Conservation (phyloP, 164 flowering plant species). For the Sedum album region DNA sequence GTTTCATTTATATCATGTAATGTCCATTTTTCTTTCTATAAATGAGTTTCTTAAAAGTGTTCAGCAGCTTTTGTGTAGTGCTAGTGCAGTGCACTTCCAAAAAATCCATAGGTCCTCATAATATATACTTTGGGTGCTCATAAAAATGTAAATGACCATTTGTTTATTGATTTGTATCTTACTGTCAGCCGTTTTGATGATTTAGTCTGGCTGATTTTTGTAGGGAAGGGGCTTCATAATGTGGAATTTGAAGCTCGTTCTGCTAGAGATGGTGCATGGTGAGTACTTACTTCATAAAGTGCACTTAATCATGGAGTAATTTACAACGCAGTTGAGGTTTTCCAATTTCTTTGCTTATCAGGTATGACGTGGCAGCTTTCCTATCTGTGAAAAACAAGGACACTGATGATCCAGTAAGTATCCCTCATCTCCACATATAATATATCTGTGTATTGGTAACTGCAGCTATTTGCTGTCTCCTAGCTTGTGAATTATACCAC, state of each 20-base stretch:
- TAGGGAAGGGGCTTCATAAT: neutral
- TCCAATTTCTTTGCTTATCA: neutral
- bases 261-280: slow-evolving; percentile 6
- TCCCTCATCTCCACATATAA: neutral
- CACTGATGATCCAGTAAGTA: slow-evolving; percentile 5
- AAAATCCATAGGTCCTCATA: neutral
- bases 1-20: neutral
- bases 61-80: neutral
- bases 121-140: neutral
- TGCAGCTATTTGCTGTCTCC: too few relatives aligned
- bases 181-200: neutral
- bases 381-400: slow-evolving; percentile 1
- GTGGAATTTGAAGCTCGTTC: slow-evolving; percentile 5
- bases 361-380: slow-evolving; percentile 7
- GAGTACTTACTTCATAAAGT: neutral
- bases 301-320: neutral
- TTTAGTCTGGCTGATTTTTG: neutral
- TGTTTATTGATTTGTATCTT: neutral
- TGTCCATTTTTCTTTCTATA: neutral
- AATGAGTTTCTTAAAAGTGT: neutral
- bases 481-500: neutral
- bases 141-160: neutral
- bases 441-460: too few relatives aligned
- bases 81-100: neutral
- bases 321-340: neutral